Conservation (phyloP, 176 grass and related monocot genomes). For the Carex scoparia region DNA sequence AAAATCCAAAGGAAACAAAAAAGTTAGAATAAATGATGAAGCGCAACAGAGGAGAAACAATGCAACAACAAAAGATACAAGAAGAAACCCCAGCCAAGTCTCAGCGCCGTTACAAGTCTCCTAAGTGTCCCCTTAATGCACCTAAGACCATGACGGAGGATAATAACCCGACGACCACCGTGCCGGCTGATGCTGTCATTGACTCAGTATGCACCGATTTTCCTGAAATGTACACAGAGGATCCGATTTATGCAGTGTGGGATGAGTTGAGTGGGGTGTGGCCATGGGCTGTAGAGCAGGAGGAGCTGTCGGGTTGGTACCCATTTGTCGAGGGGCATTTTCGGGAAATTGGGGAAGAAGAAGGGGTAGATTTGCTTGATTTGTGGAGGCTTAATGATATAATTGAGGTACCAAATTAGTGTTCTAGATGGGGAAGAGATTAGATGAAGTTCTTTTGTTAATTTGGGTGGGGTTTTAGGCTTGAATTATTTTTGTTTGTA, state of each 20-base stretch:
- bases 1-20: not conserved
- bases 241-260: not conserved
- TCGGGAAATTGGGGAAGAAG: conserved; percentile 16
- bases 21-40: conserved; percentile 6
- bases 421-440: not conserved
- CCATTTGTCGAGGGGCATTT: conserved; percentile 23
- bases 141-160: not conserved
- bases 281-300: conserved; percentile 16
- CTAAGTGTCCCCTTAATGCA: not conserved
- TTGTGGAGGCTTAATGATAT: conserved; percentile 21
- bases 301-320: conserved; percentile 22
- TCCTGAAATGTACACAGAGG: not conserved
- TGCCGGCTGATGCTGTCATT: not conserved
- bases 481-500: not conserved
- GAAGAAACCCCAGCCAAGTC: conserved; percentile 20
- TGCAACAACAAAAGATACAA: conserved; percentile 19
- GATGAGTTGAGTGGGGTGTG: conserved; percentile 11
- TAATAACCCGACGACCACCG: not conserved
- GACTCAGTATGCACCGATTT: not conserved
- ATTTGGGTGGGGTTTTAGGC: not conserved
- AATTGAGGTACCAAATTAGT: conserved; percentile 19
- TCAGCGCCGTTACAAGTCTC: conserved; percentile 17
- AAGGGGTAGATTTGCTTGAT: conserved; percentile 15
- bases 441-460: conserved; percentile 2
- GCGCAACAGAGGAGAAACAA: conserved; percentile 19